These are phyloP conservation scores for Salix exigua DNA, from an alignment of 345 rosid species.

Conservation along the genomic window DNA sequence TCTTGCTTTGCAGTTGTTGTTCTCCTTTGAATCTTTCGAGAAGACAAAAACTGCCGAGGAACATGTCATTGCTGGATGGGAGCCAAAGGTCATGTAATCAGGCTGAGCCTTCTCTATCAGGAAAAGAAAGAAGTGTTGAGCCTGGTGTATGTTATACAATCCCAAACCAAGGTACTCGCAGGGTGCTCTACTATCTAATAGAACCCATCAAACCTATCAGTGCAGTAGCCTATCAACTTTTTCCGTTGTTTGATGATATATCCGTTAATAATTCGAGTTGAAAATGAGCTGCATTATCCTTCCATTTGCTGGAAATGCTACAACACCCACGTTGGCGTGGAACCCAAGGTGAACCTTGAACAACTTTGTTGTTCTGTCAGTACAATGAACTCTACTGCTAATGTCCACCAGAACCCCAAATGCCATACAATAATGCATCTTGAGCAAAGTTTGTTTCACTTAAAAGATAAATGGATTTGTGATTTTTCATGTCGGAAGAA, in stretches of 20 bases:
- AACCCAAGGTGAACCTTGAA: too few species aligned
- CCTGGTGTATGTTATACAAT: background rate
- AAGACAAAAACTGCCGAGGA: slow-evolving; percentile 62
- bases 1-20: slow-evolving; percentile 37
- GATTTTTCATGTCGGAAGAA: too few species aligned
- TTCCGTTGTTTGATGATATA: background rate
- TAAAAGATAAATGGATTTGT: too few species aligned
- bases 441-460: too few species aligned
- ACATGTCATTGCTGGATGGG: slow-evolving; percentile 82
- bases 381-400: too few species aligned
- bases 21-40: slow-evolving; percentile 58
- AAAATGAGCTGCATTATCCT: too few species aligned
- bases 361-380: too few species aligned
- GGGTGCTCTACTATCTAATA: background rate
- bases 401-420: too few species aligned
- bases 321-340: too few species aligned
- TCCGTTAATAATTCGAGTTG: too few species aligned
- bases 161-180: background rate
- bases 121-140: background rate
- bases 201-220: slow-evolving; percentile 10
- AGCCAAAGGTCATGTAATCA: slow-evolving; percentile 45
- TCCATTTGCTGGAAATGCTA: too few species aligned
- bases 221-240: background rate
- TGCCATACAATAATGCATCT: too few species aligned
- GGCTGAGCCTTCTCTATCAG: background rate